phyloP scores from a whole-genome alignment of 1,284 basidiomycete species.

The Trichosporon coremiiforme region DNA sequence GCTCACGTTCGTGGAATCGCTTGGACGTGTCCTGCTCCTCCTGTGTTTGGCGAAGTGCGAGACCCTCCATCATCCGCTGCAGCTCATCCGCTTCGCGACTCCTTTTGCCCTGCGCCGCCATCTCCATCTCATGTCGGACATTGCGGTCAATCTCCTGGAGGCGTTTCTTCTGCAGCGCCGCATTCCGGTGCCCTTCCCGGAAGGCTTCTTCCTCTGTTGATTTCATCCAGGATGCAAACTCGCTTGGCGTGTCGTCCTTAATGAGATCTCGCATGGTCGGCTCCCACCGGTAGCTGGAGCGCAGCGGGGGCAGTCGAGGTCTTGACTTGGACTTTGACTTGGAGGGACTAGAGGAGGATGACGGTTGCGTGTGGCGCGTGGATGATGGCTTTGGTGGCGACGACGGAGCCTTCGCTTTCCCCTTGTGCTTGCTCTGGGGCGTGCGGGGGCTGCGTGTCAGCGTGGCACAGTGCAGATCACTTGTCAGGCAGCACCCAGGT shows the following conservation, averaged over 20 bases:
- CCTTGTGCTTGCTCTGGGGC: slow-evolving; percentile 12
- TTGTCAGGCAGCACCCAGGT: neutral
- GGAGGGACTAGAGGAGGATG: slow-evolving; percentile 7
- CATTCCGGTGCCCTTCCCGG: slow-evolving; percentile 26
- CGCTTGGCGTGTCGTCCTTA: slow-evolving; percentile 33
- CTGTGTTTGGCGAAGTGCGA: slow-evolving; percentile 39
- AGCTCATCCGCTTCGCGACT: slow-evolving; percentile 44
- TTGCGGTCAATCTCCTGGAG: slow-evolving; percentile 22
- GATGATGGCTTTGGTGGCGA: slow-evolving; percentile 16
- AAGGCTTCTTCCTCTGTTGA: slow-evolving; percentile 44
- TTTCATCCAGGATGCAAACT: slow-evolving; percentile 41
- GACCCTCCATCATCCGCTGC: slow-evolving; percentile 39
- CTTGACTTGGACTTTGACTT: neutral
- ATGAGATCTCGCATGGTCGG: slow-evolving; percentile 32
- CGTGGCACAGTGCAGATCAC: slow-evolving; percentile 6
- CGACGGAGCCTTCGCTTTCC: neutral
- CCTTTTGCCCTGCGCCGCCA: slow-evolving; percentile 25
- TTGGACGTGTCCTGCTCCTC: slow-evolving; percentile 42
- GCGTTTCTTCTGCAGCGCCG: slow-evolving; percentile 16
- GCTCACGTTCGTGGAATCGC: slow-evolving; percentile 43
- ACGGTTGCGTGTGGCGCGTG: neutral
- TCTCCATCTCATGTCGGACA: slow-evolving; percentile 29
- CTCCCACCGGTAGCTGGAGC: slow-evolving; percentile 21
- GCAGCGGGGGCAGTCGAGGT: neutral
- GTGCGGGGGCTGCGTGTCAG: neutral